Evolutionary conservation across 163 green algal species (phyloP).

Genomic region (Smithsoniella earleae): DNA sequence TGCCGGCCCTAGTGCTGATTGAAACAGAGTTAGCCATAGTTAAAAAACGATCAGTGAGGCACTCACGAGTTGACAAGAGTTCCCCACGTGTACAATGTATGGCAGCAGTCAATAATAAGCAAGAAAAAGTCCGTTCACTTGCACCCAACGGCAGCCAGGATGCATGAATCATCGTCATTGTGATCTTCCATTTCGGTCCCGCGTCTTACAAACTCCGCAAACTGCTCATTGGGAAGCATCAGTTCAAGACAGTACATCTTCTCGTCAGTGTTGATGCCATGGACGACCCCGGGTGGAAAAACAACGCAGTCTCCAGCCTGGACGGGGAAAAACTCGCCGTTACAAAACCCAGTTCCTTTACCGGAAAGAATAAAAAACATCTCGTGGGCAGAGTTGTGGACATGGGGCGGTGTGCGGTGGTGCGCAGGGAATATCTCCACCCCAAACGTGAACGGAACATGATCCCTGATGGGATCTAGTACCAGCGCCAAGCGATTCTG

Average conservation of each 20-base stretch:
- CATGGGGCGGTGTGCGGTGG: constrained; percentile 47
- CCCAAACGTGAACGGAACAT: constrained; percentile 49
- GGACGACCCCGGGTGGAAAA: constrained; percentile 47
- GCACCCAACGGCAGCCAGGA: constrained; percentile 31
- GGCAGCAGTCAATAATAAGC: too few species aligned
- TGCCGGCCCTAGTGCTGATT: too few species aligned
- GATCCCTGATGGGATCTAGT: constrained; percentile 44
- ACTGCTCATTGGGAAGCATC: constrained; percentile 52
- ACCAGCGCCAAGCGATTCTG: constrained; percentile 51
- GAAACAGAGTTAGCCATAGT: too few species aligned
- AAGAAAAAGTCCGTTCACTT: too few species aligned
- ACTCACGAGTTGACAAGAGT: too few species aligned
- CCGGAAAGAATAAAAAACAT: constrained; percentile 57
- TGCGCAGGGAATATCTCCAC: constrained; percentile 55
- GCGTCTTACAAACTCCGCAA: constrained; percentile 53
- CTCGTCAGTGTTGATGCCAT: constrained; percentile 44
- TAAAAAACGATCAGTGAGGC: too few species aligned
- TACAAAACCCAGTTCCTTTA: constrained; percentile 38
- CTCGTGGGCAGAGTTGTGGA: constrained; percentile 49
- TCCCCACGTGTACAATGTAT: too few species aligned
- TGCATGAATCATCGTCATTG: constrained; percentile 32
- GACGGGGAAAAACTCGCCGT: constrained; percentile 41
- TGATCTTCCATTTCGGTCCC: constrained; percentile 33
- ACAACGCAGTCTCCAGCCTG: constrained; percentile 44
- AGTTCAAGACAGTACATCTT: constrained; percentile 47